Evolutionary conservation across 106 monocot species (phyloP).

Genomic region (Hemerocallis citrina): DNA sequence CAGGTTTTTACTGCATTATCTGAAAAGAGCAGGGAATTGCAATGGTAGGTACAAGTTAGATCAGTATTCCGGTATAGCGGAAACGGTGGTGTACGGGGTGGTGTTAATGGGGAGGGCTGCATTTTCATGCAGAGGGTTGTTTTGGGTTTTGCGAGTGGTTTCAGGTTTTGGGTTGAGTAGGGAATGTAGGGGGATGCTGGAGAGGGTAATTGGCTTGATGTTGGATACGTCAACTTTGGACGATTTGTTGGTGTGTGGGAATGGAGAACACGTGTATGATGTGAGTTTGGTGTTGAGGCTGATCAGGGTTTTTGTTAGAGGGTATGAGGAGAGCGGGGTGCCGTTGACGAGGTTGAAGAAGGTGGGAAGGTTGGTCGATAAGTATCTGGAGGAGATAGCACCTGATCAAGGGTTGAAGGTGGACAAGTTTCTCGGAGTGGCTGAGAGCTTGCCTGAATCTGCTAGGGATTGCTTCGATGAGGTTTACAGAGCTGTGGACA

Average conservation of each 20-base stretch:
- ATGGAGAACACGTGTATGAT: constrained; percentile 62
- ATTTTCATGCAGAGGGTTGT: constrained; percentile 71
- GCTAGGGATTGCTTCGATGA: constrained; percentile 89
- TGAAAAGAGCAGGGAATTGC: constrained; percentile 18
- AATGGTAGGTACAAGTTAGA: not conserved
- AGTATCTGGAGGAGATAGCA: constrained; percentile 83
- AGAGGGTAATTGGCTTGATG: constrained; percentile 64
- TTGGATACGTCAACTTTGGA: constrained; percentile 81
- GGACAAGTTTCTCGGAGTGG: constrained; percentile 64
- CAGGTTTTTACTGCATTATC: constrained; percentile 62
- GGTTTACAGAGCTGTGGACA: constrained; percentile 86
- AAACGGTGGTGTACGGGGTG: constrained; percentile 76
- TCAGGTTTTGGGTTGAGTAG: constrained; percentile 51
- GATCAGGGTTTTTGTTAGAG: constrained; percentile 61
- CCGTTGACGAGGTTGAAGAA: constrained; percentile 70
- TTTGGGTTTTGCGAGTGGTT: constrained; percentile 78
- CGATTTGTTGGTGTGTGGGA: constrained; percentile 75
- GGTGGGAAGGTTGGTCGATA: constrained; percentile 75
- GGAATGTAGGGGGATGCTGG: constrained; percentile 59
- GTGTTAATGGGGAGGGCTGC: constrained; percentile 43
- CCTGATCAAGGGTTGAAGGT: constrained; percentile 80
- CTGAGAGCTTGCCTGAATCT: constrained; percentile 81
- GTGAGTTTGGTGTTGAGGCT: constrained; percentile 82
- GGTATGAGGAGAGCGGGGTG: constrained; percentile 25
- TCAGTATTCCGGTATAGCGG: constrained; percentile 47